Percentiles rank a stretch among this genome's conserved stretches.
Evolutionary conservation across 306 rosid genomes (phyloP).

Genomic region (Sicyos edulis): DNA sequence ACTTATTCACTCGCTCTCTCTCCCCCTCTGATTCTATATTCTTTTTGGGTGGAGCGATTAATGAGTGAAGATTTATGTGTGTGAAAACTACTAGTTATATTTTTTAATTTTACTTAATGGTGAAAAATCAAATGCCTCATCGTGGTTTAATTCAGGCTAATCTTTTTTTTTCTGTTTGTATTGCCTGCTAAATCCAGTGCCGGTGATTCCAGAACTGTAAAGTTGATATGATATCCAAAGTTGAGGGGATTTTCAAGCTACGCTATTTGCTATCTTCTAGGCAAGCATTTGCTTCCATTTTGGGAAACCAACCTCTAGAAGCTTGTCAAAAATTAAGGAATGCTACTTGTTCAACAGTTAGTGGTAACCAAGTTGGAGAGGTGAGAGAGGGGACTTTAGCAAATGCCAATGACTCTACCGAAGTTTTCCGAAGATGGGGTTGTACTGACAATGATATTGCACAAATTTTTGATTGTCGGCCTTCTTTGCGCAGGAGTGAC

Average conservation of each 20-base stretch:
- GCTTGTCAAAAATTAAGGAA: conserved; percentile 27
- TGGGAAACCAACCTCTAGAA: neutral
- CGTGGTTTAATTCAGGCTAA: neutral
- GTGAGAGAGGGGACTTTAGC: conserved; percentile 15
- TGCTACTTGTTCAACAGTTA: conserved; percentile 48
- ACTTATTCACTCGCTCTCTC: neutral
- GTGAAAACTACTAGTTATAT: conserved; percentile 1
- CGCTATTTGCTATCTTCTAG: conserved; percentile 28
- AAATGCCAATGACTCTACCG: conserved; percentile 28
- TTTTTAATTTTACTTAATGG: neutral
- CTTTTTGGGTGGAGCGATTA: too few species aligned
- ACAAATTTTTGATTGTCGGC: conserved; percentile 33
- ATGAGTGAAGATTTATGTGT: neutral
- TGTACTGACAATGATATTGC: conserved; percentile 46
- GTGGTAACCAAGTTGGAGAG: conserved; percentile 29
- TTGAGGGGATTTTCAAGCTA: conserved; percentile 28
- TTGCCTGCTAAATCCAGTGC: conserved; percentile 12
- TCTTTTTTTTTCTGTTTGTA: neutral
- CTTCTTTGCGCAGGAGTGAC: conserved; percentile 40
- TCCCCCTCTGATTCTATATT: neutral
- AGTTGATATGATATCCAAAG: conserved; percentile 26
- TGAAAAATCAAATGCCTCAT: neutral
- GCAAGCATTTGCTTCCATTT: conserved; percentile 16
- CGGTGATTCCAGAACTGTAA: neutral
- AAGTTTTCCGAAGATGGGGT: conserved; percentile 57